These are phyloP conservation scores for Serpula lacrymans DNA, from an alignment of 768 basidiomycete genomes.

Conservation along the genomic window DNA sequence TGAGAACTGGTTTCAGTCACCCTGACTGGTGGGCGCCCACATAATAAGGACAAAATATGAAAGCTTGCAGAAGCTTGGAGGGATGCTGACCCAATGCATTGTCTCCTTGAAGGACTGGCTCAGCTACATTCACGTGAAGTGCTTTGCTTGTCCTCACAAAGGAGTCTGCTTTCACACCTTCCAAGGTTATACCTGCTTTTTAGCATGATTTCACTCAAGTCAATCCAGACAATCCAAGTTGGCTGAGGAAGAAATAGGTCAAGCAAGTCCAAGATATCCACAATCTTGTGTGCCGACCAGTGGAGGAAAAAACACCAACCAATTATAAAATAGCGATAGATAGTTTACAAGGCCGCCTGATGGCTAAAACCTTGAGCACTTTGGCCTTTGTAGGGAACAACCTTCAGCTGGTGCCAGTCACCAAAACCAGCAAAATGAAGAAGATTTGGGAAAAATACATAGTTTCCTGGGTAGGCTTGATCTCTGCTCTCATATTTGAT, in stretches of 20 bases:
- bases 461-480: too few species aligned
- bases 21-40: too few species aligned
- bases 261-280: constrained; percentile 7
- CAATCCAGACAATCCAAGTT: neutral
- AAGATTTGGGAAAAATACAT: constrained; percentile 1
- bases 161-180: neutral
- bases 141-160: constrained; percentile 1
- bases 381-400: too few species aligned
- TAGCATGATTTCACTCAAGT: neutral
- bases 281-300: neutral
- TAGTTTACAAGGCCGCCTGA: neutral
- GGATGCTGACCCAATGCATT: constrained; percentile 23
- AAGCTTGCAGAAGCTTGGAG: too few species aligned
- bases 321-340: neutral
- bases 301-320: neutral
- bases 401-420: too few species aligned
- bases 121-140: constrained; percentile 6
- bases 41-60: too few species aligned
- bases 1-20: too few species aligned
- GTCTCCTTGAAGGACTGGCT: constrained; percentile 4
- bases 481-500: constrained; percentile 18
- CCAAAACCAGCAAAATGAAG: neutral
- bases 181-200: constrained; percentile 3
- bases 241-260: neutral
- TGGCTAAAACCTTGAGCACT: neutral